Evolutionary conservation across 495 filamentous ascomycete species (phyloP).

Genomic region (Penicillium tannophilum): DNA sequence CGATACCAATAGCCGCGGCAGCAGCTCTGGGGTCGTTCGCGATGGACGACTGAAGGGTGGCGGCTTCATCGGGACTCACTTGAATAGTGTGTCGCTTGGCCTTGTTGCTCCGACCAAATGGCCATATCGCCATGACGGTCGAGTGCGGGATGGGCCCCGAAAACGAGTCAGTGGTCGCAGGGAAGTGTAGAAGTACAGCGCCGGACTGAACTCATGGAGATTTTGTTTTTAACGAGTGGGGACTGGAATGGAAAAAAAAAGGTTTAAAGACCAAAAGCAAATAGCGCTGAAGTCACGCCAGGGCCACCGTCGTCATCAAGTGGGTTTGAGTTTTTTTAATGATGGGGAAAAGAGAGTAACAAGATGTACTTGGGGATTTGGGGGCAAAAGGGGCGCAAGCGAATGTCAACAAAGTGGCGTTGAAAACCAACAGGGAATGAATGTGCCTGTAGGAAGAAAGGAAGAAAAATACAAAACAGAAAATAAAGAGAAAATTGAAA

Average conservation of each 20-base stretch:
- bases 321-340: slow-evolving; percentile 16
- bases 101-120: slow-evolving; percentile 63
- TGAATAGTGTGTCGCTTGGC: slow-evolving; percentile 54
- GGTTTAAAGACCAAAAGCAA: slow-evolving; percentile 1
- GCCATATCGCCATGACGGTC: slow-evolving; percentile 73
- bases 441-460: slow-evolving; percentile 4
- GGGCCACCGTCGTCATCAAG: slow-evolving; percentile 27
- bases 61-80: slow-evolving; percentile 39
- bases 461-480: slow-evolving; percentile 12
- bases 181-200: slow-evolving; percentile 18
- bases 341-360: slow-evolving; percentile 11
- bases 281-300: slow-evolving; percentile 3
- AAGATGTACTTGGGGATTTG: slow-evolving; percentile 7
- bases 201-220: slow-evolving; percentile 41
- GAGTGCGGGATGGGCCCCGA: slow-evolving; percentile 14
- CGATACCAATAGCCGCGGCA: slow-evolving; percentile 5
- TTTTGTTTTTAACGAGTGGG: slow-evolving; percentile 1
- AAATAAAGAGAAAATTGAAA: slow-evolving; percentile 15
- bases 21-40: slow-evolving; percentile 27
- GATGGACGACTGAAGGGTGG: slow-evolving; percentile 27
- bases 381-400: slow-evolving; percentile 8
- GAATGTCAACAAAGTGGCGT: background rate
- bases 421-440: slow-evolving; percentile 10
- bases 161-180: slow-evolving; percentile 53
- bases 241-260: slow-evolving; percentile 8